Evolutionary conservation across 139 green algal species (phyloP), one percentile per base, ranked within the genome.

Genomic region (Picochlorum sp.): DNA sequence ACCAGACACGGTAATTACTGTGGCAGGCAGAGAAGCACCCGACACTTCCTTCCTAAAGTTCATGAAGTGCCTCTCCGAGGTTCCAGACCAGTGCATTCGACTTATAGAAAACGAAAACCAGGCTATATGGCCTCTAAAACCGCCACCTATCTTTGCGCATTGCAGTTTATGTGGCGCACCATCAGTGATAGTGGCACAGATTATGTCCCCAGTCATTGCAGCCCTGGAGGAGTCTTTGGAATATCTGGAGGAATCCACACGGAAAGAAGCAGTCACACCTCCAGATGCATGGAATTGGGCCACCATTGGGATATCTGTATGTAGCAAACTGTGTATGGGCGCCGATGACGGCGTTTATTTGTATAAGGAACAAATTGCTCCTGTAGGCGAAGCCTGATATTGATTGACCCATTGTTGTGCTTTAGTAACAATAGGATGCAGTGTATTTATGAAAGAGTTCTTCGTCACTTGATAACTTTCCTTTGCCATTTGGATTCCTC

Each of bases 81-180:
- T 61, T 20, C 81, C 81, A 2, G 55, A 81, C 47, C 83, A 90
- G 61, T 87, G 81, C 43, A 67, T 69, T 1, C 71, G 82, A 49
- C 81, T 70, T 31, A 55, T 50, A 63, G 61, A 33, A 2, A 37
- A 9, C 4, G 63, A 55, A 12, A 59, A 55, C 44, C 1, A 5
- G 0, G 22, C 61, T 28, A 43, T 84, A 33, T 85, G 74, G 79
- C 77, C 79, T 6, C 12, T 9, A n/a, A 28, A 12, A 22, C 20
- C 13, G 10, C 20, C 47, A 1, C 3, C 31, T 3, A 7, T 33
- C 7, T 33, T 26, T 2, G 20, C 56, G 5, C 41, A 60, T 7
- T 87, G 81, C 53, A 5, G 30, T 0, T 13, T 2, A 6, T 86
- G 80, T 57, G 72, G 69, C 22, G 57, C 40, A 0, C 50, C 69